Percentiles rank a stretch among this genome's conserved stretches.
Evolutionary conservation across 306 rosid species (phyloP).

Genomic region (Prunus mume): DNA sequence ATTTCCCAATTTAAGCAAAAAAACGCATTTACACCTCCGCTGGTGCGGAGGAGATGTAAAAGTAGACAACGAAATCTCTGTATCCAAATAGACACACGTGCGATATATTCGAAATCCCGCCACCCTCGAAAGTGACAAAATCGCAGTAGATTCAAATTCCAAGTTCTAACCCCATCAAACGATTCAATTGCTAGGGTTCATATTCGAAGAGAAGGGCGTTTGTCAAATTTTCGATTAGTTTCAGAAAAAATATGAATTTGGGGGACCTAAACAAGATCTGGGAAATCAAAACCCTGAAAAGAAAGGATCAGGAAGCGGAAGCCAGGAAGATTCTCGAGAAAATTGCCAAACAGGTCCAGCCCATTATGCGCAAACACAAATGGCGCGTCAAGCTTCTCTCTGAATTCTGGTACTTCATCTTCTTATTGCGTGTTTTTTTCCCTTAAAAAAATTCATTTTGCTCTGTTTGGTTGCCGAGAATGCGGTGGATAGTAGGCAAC

Average conservation of each 20-base stretch:
- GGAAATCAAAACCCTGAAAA: conserved; percentile 73
- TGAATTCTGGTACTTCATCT: conserved; percentile 57
- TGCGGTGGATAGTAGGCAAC: neutral
- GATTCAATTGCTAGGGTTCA: neutral
- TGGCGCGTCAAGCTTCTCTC: conserved; percentile 94
- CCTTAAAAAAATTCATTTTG: neutral
- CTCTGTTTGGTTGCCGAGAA: conserved; percentile 6
- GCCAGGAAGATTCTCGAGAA: conserved; percentile 71
- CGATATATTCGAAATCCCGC: neutral
- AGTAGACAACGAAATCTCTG: too few species aligned
- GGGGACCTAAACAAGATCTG: conserved; percentile 81
- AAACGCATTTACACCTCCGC: too few species aligned
- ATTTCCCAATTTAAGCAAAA: too few species aligned
- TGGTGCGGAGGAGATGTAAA: too few species aligned
- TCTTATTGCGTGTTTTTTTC: neutral
- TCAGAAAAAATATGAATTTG: conserved; percentile 43
- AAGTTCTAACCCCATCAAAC: neutral
- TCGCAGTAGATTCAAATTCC: neutral
- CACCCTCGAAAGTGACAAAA: neutral
- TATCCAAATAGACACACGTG: neutral
- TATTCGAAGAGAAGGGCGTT: conserved; percentile 1
- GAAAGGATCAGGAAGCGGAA: conserved; percentile 59
- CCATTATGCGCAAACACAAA: conserved; percentile 81
- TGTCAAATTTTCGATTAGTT: conserved; percentile 1
- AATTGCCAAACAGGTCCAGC: conserved; percentile 89